These are phyloP conservation scores for Wickerhamomyces chambardii DNA, from an alignment of 805 yeast genomes.

Conservation along the genomic window DNA sequence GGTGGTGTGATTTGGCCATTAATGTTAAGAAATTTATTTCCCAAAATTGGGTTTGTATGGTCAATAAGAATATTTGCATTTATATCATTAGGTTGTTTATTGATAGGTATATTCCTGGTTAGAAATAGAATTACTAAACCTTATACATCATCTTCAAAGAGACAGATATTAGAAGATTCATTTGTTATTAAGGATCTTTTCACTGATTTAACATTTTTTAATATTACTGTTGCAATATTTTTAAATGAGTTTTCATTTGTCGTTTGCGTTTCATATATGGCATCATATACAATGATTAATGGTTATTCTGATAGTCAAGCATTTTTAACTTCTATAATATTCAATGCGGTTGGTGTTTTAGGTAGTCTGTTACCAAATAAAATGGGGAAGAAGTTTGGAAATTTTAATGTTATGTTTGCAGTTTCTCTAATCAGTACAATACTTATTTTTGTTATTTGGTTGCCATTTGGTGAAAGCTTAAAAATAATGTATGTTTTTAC, in stretches of 20 bases:
- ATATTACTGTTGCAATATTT: constrained; percentile 29
- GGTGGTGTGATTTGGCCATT: constrained; percentile 58
- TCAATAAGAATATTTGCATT: constrained; percentile 40
- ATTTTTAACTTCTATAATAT: constrained; percentile 32
- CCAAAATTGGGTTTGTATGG: constrained; percentile 45
- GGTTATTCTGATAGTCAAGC: constrained; percentile 33
- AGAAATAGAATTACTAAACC: constrained; percentile 20
- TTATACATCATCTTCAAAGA: constrained; percentile 5
- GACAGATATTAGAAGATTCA: constrained; percentile 16
- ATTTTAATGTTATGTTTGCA: constrained; percentile 36
- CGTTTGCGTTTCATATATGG: constrained; percentile 33
- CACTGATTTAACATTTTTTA: constrained; percentile 31
- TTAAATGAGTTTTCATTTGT: constrained; percentile 35
- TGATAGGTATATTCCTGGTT: constrained; percentile 20
- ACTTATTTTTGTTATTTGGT: constrained; percentile 28
- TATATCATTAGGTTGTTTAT: constrained; percentile 12
- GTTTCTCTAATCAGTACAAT: constrained; percentile 22
- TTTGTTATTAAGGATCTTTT: constrained; percentile 23
- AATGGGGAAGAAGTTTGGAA: constrained; percentile 32
- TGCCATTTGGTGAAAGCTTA: constrained; percentile 23
- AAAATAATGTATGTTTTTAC: constrained; percentile 31
- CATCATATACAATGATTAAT: constrained; percentile 37
- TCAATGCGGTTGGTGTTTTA: constrained; percentile 32
- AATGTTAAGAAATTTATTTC: constrained; percentile 33
- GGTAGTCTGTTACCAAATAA: constrained; percentile 31